A percentile compares a stretch with the other conserved stretches of the same genome.
Evolutionary conservation across 2,329 filamentous ascomycete species (phyloP).

Genomic region (Sclerotinia subarctica): DNA sequence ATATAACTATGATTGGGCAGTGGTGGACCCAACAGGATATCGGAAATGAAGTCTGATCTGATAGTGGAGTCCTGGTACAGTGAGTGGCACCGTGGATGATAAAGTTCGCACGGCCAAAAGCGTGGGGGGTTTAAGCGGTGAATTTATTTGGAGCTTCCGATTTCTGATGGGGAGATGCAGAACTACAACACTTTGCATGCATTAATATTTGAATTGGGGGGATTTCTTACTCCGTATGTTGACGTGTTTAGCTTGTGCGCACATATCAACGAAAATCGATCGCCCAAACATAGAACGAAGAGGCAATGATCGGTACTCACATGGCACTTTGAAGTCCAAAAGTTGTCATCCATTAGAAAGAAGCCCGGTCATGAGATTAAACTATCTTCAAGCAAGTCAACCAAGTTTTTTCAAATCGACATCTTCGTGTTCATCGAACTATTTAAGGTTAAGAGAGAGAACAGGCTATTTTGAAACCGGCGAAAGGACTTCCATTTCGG

Average conservation of each 20-base stretch:
- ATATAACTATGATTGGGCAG: constrained; percentile 11
- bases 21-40: not conserved
- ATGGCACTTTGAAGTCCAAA: not conserved
- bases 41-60: constrained; percentile 10
- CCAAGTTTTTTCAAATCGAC: not conserved
- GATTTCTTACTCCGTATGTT: not conserved
- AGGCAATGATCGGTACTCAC: not conserved
- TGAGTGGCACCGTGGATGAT: constrained; percentile 1
- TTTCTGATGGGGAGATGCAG: not conserved
- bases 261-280: not conserved
- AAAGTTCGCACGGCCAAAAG: not conserved
- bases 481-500: constrained; percentile 3
- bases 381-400: not conserved
- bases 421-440: not conserved
- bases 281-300: not conserved
- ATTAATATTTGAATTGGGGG: not conserved
- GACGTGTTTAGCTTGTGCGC: not conserved
- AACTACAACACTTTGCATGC: not conserved
- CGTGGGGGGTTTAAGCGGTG: constrained; percentile 9
- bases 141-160: not conserved
- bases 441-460: not conserved
- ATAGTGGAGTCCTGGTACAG: not conserved
- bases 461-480: constrained; percentile 8
- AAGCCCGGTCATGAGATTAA: not conserved
- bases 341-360: not conserved